Evolutionary conservation across 108 stramenopile genomes (phyloP).

Genomic region (Discostella pseudostelligera): DNA sequence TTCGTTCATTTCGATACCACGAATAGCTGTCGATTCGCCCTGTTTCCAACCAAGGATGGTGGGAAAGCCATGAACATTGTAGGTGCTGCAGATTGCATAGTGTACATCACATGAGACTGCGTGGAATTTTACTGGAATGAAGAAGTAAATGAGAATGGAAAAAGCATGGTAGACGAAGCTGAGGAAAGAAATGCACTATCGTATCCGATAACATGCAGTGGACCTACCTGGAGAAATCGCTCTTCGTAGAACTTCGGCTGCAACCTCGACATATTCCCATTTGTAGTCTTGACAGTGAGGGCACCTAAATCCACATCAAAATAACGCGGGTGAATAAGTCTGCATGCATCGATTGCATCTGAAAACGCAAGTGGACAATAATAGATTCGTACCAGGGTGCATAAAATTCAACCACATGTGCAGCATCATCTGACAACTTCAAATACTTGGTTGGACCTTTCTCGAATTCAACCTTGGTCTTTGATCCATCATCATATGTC

Average conservation of each 20-base stretch:
- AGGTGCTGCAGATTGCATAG: constrained; percentile 29
- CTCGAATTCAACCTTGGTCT: constrained; percentile 14
- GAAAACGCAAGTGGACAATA: background rate
- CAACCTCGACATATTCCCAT: constrained; percentile 37
- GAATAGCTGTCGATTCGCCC: constrained; percentile 10
- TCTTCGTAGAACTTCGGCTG: constrained; percentile 28
- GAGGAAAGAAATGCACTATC: background rate
- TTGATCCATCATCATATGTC: constrained; percentile 1
- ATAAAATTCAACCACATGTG: constrained; percentile 38
- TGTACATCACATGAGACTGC: constrained; percentile 43
- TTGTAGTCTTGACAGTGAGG: constrained; percentile 42
- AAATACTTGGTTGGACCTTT: constrained; percentile 11
- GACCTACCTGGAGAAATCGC: constrained; percentile 22
- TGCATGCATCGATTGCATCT: background rate
- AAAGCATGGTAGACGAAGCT: background rate
- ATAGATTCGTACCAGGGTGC: constrained; percentile 27
- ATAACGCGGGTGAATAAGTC: background rate
- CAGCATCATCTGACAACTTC: constrained; percentile 20
- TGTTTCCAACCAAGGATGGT: constrained; percentile 26
- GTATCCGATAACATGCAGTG: background rate
- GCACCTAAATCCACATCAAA: background rate
- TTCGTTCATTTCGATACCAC: constrained; percentile 26
- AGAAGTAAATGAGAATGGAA: background rate
- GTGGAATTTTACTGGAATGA: constrained; percentile 29
- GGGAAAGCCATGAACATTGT: constrained; percentile 37